A percentile compares a stretch with the other conserved stretches of the same genome.
These are phyloP conservation scores for Syzygium aqueum DNA, from an alignment of 345 rosid species.

Conservation along the genomic window DNA sequence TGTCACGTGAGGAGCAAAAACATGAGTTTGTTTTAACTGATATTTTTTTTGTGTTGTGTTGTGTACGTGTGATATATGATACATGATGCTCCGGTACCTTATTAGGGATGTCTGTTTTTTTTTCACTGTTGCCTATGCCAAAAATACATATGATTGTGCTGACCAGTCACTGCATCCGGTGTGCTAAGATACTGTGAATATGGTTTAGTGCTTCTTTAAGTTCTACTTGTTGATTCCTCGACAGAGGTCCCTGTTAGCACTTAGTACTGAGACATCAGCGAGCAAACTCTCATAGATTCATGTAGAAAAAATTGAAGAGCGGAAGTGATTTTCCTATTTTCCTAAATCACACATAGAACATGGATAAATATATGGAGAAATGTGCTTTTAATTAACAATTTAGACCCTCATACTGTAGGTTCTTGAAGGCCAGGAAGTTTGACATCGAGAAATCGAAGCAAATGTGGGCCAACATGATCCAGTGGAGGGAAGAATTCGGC, in stretches of 20 bases:
- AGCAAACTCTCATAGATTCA: background rate
- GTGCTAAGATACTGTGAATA: background rate
- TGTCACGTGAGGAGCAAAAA: background rate
- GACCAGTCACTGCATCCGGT: background rate
- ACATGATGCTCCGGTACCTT: background rate
- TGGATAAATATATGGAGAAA: background rate
- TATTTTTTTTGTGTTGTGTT: background rate
- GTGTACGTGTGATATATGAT: background rate
- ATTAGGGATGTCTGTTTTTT: background rate
- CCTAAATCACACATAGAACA: background rate
- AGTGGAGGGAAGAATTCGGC: conserved; percentile 86
- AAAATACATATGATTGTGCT: background rate
- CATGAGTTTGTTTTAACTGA: background rate
- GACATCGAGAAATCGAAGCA: conserved; percentile 82
- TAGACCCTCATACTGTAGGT: conserved; percentile 24
- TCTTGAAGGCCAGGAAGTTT: conserved; percentile 89
- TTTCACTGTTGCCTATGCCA: background rate
- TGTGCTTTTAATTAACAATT: background rate
- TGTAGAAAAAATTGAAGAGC: background rate
- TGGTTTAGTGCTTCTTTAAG: background rate
- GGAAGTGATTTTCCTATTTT: background rate
- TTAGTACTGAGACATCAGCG: background rate
- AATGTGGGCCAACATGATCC: conserved; percentile 93
- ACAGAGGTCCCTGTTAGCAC: background rate
- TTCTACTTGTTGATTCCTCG: background rate